Evolutionary conservation across 441 rosid species (phyloP), one percentile per base, ranked within the genome.

Genomic region (Corymbia citriodora): DNA sequence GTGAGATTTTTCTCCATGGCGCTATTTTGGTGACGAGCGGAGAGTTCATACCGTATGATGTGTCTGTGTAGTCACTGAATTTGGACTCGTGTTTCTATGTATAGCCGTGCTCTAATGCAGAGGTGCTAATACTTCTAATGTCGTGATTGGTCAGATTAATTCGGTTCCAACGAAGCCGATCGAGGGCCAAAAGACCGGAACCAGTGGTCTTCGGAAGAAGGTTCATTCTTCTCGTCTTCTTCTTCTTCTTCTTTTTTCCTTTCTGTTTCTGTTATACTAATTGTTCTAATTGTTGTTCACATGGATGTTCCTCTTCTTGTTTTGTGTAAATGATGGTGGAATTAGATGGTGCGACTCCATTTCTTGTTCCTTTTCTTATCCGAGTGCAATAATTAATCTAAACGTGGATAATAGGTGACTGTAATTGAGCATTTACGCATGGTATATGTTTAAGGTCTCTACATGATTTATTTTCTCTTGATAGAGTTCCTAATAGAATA

Each of bases 171-270:
- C 99, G 86, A 96, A 95, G 95, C 99, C 99, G 17, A 95, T 98
- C 55, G 96, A 97, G 65, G 99, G 98, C 40, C 99, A 96, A 91
- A 98, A 96, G 94, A 98, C 99, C 25, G 99, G 99, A 88, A 98
- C 99, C 13, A 98, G 98, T 89, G 98, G 99, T 11, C 98, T 97
- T 48, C 93, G 99, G 53, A 98, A 98, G 94, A 98, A 97, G 98
- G 99, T 96, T 36, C n/a, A 17, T 65, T 13, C 89, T 55, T 25
- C 27, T 88, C 18, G 25, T 23, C 65, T 54, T 74, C 23, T 81
- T 29, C 15, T 54, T 21, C 23, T 81, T 29, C 15, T 54, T 21
- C 45, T 40, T 52, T 19, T 79, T 33, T 40, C 14, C 33, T 79
- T 91, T 72, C 36, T 82, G 33, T 90, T 54, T 1, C 15, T 10